Percentiles rank a stretch among this genome's conserved stretches.
These are phyloP conservation scores for Endotrypanum monterogeii DNA, from an alignment of 208 protist genomes.

Conservation along the genomic window DNA sequence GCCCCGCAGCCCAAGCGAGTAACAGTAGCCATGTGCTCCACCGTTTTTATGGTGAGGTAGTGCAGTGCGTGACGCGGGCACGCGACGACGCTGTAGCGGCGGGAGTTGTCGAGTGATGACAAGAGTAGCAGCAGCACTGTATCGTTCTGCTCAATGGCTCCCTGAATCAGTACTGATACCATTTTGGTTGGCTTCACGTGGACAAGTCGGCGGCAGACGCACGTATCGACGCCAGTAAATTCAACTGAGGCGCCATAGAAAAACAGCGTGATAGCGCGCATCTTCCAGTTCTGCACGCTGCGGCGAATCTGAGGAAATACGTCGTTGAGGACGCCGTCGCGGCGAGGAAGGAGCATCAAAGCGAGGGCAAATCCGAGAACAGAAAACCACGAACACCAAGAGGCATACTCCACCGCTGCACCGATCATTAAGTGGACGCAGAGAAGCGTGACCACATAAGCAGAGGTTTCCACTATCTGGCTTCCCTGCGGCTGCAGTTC, in stretches of 20 bases:
- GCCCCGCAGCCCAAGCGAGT: conserved; percentile 1
- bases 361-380: conserved; percentile 7
- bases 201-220: conserved; percentile 5
- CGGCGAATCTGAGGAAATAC: conserved; percentile 3
- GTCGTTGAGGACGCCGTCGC: background rate
- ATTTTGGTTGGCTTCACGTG: conserved; percentile 5
- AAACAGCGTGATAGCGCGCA: conserved; percentile 13
- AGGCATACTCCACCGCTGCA: conserved; percentile 13
- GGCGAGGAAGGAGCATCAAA: background rate
- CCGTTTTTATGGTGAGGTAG: conserved; percentile 13
- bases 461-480: conserved; percentile 8
- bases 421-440: conserved; percentile 23
- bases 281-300: background rate
- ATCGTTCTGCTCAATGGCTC: conserved; percentile 1
- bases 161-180: background rate
- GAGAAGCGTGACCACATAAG: conserved; percentile 19
- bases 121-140: background rate
- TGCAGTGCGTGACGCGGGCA: conserved; percentile 11
- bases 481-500: background rate
- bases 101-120: background rate
- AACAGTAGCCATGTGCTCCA: background rate
- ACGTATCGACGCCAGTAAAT: conserved; percentile 10
- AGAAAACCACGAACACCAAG: conserved; percentile 15
- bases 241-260: conserved; percentile 24
- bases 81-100: background rate